Base-by-base conservation (phyloP, 805 yeast species). In the Isabelozyma gotoi region DNA sequence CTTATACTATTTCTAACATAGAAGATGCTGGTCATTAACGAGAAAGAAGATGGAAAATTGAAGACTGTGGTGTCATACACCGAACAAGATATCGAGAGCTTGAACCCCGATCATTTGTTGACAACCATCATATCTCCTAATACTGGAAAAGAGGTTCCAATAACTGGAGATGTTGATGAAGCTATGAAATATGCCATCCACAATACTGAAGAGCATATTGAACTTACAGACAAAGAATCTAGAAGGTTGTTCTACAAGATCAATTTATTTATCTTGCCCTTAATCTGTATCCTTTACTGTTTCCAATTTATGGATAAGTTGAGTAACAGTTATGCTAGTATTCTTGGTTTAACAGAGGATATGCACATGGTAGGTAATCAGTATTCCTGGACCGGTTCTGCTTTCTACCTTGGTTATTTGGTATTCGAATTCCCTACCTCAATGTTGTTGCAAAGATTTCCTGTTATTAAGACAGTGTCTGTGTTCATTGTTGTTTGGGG, bases 401-500 rank as follows among this genome's bases (percentile, higher is more conserved):
- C 71, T 27, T 59, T 75, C 52, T 61, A 73, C 60, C 34, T 85
- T 33, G 91, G 90, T 2, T 85, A 83, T 56, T 59, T 85, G 39
- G 67, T 65, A 7, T 82, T 80, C 53, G 83, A 80, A 50, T 62
- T 76, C 42, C 78, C 82, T 4, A 71, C 77, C 2, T 59, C 70
- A 7, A 54, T 65, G 38, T 39, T 73, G 1, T 55, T 82, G 19
- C 90, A 85, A 58, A 69, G 67, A 42, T 74, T 80, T 40, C 85
- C 84, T 2, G 69, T 84, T 48, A 73, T 81, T 4, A 80, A 77
- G 49, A 62, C 80, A 3, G 67, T 76, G 3, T 65, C 78, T 7
- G 47, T 60, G 1, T 73, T 75, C 46, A 73, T 84, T 33, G 53
- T 81, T n/a, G 35, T 77, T 0, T 85, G 91, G 90, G 89, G 89